Percentiles rank a stretch among this genome's conserved stretches.
These are phyloP conservation scores for Ogataea philodendri DNA, from an alignment of 805 yeast genomes.

Conservation along the genomic window DNA sequence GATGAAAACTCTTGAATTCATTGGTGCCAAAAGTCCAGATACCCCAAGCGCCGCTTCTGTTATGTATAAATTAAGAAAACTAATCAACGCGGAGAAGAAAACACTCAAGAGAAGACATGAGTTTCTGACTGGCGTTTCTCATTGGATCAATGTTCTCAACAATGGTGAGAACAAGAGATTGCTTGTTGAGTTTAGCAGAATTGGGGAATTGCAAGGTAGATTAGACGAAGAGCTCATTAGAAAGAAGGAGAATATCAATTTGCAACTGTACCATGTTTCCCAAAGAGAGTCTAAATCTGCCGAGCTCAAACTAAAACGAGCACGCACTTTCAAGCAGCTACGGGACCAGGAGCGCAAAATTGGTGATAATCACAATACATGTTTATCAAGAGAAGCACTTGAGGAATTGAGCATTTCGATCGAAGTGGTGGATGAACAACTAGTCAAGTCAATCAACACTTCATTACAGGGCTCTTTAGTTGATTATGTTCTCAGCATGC, in stretches of 20 bases:
- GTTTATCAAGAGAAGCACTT: constrained; percentile 46
- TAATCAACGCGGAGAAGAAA: constrained; percentile 41
- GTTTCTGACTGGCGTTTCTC: constrained; percentile 38
- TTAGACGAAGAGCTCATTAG: constrained; percentile 37
- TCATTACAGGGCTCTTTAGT: constrained; percentile 44
- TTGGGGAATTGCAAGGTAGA: constrained; percentile 39
- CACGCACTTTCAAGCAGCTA: constrained; percentile 37
- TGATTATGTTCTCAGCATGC: constrained; percentile 41
- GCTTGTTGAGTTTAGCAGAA: constrained; percentile 40
- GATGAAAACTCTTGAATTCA: constrained; percentile 24
- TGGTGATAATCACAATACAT: constrained; percentile 46
- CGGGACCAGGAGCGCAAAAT: constrained; percentile 43
- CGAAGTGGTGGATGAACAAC: constrained; percentile 53
- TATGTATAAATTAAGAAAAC: constrained; percentile 35
- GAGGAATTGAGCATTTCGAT: constrained; percentile 51
- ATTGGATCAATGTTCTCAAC: constrained; percentile 43
- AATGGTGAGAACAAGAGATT: constrained; percentile 39
- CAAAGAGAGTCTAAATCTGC: constrained; percentile 49
- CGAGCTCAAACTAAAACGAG: constrained; percentile 38
- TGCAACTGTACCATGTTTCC: constrained; percentile 44
- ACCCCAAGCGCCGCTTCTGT: constrained; percentile 31
- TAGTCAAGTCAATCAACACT: constrained; percentile 43
- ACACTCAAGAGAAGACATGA: constrained; percentile 37
- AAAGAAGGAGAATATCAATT: constrained; percentile 42
- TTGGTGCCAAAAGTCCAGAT: constrained; percentile 29